Percentiles rank a stretch among this genome's conserved stretches.
Evolutionary conservation across 129 eudicot species (phyloP).

Genomic region (Arctium minus): DNA sequence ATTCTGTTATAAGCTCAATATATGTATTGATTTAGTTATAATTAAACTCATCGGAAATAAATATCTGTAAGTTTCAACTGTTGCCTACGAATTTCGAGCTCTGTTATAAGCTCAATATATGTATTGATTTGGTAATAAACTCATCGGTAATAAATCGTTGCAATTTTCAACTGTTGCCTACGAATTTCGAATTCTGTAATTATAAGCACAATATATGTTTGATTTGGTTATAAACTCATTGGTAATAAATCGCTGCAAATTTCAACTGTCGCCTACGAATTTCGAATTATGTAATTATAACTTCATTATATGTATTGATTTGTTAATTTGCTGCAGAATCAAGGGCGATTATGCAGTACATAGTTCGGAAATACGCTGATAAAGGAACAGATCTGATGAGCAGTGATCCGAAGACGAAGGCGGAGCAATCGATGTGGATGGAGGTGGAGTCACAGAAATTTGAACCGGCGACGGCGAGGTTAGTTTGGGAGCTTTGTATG

Average conservation of each 20-base stretch:
- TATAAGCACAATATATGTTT: neutral
- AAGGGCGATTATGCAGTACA: conserved; percentile 44
- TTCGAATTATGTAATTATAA: neutral
- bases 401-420: conserved; percentile 32
- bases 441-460: conserved; percentile 39
- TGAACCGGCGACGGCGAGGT: conserved; percentile 28
- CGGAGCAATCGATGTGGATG: conserved; percentile 28
- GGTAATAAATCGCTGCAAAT: neutral
- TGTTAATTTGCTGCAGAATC: conserved; percentile 18
- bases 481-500: conserved; percentile 26
- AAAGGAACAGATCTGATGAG: conserved; percentile 29
- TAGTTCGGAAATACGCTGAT: conserved; percentile 27
- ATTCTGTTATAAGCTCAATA: neutral
- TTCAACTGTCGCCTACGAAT: neutral
- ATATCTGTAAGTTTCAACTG: neutral
- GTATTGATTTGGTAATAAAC: neutral
- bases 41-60: neutral
- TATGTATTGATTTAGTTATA: neutral
- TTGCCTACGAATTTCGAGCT: neutral
- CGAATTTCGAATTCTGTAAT: neutral
- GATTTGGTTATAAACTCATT: neutral
- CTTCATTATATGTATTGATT: neutral
- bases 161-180: neutral
- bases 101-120: neutral
- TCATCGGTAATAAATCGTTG: neutral